phyloP scores from a whole-genome alignment of 257 asterid genomes.

The Penstemon eatonii region DNA sequence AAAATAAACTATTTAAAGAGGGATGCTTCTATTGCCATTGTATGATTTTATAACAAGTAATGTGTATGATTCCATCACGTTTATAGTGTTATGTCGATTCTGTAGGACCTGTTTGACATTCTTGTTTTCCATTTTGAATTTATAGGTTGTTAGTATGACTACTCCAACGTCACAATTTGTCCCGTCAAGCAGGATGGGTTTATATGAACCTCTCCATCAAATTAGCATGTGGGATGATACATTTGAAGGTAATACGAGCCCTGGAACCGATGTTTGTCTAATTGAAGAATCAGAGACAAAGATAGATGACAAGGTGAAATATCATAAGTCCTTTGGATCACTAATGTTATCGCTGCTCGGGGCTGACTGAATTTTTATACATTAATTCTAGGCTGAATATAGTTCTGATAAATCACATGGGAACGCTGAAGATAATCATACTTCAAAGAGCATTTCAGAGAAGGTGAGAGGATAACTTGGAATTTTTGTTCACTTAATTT shows the following conservation, averaged over 20 bases:
- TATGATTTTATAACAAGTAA: too few relatives aligned
- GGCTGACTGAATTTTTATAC: not conserved
- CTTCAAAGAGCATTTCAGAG: constrained; percentile 52
- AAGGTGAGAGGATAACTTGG: constrained; percentile 48
- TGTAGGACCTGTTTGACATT: not conserved
- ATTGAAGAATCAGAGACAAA: constrained; percentile 46
- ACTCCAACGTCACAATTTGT: constrained; percentile 72
- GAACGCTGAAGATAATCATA: constrained; percentile 53
- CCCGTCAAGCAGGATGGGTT: constrained; percentile 62
- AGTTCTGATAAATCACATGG: constrained; percentile 60
- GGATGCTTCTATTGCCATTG: too few relatives aligned
- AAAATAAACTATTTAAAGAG: too few relatives aligned
- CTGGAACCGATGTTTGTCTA: constrained; percentile 43
- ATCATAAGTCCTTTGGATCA: constrained; percentile 3
- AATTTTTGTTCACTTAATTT: not conserved
- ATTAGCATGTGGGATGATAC: constrained; percentile 85
- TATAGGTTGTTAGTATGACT: constrained; percentile 54
- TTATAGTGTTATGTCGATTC: not conserved
- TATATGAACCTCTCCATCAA: constrained; percentile 69
- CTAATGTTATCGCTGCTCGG: constrained; percentile 8
- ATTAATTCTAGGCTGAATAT: constrained; percentile 47
- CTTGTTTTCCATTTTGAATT: not conserved
- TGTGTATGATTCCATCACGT: not conserved
- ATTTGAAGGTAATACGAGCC: constrained; percentile 51
- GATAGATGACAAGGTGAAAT: constrained; percentile 59